Percentiles rank a stretch among this genome's conserved stretches.
Evolutionary conservation across 2,329 filamentous ascomycete species (phyloP).

Genomic region (Parastagonospora avenae): DNA sequence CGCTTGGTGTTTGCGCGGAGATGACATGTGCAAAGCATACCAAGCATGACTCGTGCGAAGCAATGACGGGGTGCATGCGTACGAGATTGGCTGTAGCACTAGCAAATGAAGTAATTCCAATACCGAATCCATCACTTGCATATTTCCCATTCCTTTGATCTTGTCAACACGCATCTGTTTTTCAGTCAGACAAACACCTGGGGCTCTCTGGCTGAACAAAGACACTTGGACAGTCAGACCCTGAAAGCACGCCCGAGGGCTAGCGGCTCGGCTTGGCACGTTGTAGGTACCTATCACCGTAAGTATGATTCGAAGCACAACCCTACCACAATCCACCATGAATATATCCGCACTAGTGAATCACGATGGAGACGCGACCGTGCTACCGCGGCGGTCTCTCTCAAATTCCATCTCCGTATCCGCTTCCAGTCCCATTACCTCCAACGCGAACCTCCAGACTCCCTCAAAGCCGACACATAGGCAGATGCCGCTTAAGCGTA

Average conservation of each 20-base stretch:
- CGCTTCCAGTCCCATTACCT: slow-evolving; percentile 34
- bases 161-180: background rate
- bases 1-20: slow-evolving; percentile 21
- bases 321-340: slow-evolving; percentile 38
- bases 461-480: slow-evolving; percentile 28
- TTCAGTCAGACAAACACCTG: background rate
- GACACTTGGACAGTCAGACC: background rate
- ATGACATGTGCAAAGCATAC: slow-evolving; percentile 16
- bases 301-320: slow-evolving; percentile 25
- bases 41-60: slow-evolving; percentile 30
- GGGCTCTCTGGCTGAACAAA: background rate
- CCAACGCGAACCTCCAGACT: slow-evolving; percentile 35
- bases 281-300: background rate
- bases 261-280: slow-evolving; percentile 15
- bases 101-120: slow-evolving; percentile 23
- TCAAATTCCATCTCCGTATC: slow-evolving; percentile 34
- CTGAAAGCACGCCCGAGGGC: background rate
- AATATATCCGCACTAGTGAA: slow-evolving; percentile 45
- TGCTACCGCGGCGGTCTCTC: slow-evolving; percentile 38
- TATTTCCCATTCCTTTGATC: too few species aligned
- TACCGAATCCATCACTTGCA: slow-evolving; percentile 2
- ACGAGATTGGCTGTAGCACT: slow-evolving; percentile 30
- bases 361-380: slow-evolving; percentile 35
- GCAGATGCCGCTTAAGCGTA: slow-evolving; percentile 40
- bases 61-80: slow-evolving; percentile 27